Evolutionary conservation across 495 filamentous ascomycete species (phyloP).

Genomic region (Neurospora sp.): DNA sequence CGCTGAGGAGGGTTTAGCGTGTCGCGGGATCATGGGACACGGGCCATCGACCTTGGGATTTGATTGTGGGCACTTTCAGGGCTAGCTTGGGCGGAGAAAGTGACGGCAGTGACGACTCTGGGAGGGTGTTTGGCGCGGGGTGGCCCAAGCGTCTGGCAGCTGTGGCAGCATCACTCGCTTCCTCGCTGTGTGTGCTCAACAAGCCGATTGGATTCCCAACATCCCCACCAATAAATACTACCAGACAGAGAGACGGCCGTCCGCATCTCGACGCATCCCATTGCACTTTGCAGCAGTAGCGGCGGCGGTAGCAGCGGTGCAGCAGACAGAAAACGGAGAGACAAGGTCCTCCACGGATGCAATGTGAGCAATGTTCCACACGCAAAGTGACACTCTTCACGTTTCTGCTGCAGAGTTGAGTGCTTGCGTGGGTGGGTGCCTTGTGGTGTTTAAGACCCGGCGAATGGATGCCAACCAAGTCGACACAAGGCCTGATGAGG

Average conservation of each 20-base stretch:
- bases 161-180: neutral
- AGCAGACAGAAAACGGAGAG: neutral
- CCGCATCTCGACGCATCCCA: neutral
- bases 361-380: neutral
- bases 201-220: conserved; percentile 2
- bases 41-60: conserved; percentile 12
- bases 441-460: neutral
- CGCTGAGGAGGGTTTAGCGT: conserved; percentile 11
- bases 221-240: conserved; percentile 5
- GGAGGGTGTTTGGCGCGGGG: neutral
- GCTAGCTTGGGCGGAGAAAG: neutral
- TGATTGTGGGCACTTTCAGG: neutral
- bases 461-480: conserved; percentile 14
- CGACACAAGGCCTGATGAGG: conserved; percentile 2
- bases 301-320: neutral
- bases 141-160: neutral
- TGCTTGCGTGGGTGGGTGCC: neutral
- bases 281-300: neutral
- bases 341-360: neutral
- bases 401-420: neutral
- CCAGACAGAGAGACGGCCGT: neutral
- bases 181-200: neutral
- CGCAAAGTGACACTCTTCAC: neutral
- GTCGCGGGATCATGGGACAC: conserved; percentile 9
- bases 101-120: neutral